Base-by-base conservation (phyloP, 2,329 filamentous ascomycete species). In the Hymenoscyphus infarciens region DNA sequence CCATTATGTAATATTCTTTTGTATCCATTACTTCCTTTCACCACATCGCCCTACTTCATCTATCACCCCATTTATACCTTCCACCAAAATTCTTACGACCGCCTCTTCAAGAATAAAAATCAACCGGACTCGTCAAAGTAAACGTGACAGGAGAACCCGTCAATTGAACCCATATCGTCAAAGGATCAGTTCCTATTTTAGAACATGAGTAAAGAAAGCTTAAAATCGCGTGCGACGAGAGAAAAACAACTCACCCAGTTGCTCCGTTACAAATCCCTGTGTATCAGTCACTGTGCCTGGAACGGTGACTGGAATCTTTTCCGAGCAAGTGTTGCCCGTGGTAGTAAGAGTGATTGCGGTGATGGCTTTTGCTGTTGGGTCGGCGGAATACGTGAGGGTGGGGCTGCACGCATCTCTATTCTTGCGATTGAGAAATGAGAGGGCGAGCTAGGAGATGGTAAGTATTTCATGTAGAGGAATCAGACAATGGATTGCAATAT, bases 351-450 rank as follows among this genome's bases (percentile, higher is more conserved):
- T 71, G 39, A 73, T 56, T n/a, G 58, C 64, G 5, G 66, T 70
- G 52, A 73, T 70, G 13, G 63, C 64, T 19, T 68, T 64, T 5
- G 56, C 59, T 2, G 57, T 56, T 2, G 64, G 57, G 49, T 68
- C 58, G 10, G 62, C 69, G 3, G 54, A 67, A 33, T 61, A 72
- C 1, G 61, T 61, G 4, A 73, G 60, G 11, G 55, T 42, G 25
- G 74, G 71, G 31, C 68, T 39, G 31, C 64, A 66, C 0, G 15
- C 22, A 56, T 73, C 64, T 53, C 67, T 49, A 8, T 64, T 45
- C 69, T 57, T 80, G 62, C 85, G 82, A 61, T 80, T 77, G 52
- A 80, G 69, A 74, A 87, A 87, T 3, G 75, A 75, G 69, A 71
- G 61, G 67, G 67, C 60, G 29, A 64, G 57, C 57, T 59, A 53